phyloP scores from a whole-genome alignment of 306 rosid genomes.

The Begonia fuchsioides region DNA sequence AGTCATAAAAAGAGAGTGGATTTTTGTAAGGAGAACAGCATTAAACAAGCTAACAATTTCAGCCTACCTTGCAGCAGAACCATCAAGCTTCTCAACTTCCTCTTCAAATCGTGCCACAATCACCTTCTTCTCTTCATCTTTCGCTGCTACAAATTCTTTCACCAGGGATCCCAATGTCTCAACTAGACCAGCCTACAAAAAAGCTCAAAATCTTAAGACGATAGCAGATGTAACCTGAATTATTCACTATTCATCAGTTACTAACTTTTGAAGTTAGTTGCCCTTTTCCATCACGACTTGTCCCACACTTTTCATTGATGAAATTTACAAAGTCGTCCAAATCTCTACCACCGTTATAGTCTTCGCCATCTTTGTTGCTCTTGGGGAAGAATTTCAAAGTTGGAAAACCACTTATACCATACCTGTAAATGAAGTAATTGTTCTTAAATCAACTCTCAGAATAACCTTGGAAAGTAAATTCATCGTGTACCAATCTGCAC shows the following conservation, averaged over 20 bases:
- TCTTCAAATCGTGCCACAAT: slow-evolving; percentile 37
- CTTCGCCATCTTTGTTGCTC: slow-evolving; percentile 60
- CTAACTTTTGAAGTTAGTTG: slow-evolving; percentile 49
- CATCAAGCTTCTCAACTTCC: slow-evolving; percentile 53
- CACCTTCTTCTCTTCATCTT: slow-evolving; percentile 36
- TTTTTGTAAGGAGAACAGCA: no score
- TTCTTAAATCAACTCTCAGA: not conserved
- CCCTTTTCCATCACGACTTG: slow-evolving; percentile 58
- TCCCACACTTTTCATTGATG: slow-evolving; percentile 59
- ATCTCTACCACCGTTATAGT: slow-evolving; percentile 48
- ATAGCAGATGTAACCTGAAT: not conserved
- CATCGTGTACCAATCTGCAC: slow-evolving; percentile 11
- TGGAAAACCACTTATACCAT: slow-evolving; percentile 52
- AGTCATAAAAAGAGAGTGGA: no score
- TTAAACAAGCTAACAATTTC: not conserved
- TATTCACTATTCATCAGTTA: slow-evolving; percentile 4
- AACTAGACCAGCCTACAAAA: slow-evolving; percentile 55
- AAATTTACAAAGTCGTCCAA: slow-evolving; percentile 48
- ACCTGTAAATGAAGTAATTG: slow-evolving; percentile 29
- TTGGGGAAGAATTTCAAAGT: slow-evolving; percentile 62
- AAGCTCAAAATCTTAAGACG: slow-evolving; percentile 5
- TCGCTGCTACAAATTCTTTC: slow-evolving; percentile 43
- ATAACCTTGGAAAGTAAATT: no score
- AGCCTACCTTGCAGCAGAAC: slow-evolving; percentile 49
- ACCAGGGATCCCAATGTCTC: slow-evolving; percentile 35